Evolutionary conservation across 75 land plant genomes (phyloP), one percentile per base, ranked within the genome.

Genomic region (Selaginella moellendorffii): DNA sequence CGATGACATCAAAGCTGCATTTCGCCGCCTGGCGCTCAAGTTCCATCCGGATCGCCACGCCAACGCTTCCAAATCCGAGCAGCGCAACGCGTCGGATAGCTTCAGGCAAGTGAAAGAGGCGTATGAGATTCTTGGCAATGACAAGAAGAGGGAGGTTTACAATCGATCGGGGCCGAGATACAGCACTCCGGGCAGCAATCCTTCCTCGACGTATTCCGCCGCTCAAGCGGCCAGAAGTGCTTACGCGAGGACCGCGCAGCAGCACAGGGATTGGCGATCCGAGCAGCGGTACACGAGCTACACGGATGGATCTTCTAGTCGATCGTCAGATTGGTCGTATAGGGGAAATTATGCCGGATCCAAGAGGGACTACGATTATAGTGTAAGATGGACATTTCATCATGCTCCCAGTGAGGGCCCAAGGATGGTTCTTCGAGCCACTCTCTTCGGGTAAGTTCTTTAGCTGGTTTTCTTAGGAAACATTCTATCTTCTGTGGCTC

Each of bases 51-150:
- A 87, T 65, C 64, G 75, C 63, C 91, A 87, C 67, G 59, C 72
- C 1, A 70, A 54, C 20, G 74, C 82, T 51, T 58, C 91, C 29
- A 62, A 69, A 24, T 62, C 64, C 54, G 70, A 56, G 10, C 65
- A 62, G 31, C 77, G 73, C 19, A 29, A 30, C 10, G 89, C 91
- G 25, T 54, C 80, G 14, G 70, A 71, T 26, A 28, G 69, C 53
- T 87, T 87, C 71, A 82, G 74, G 78, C 74, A 72, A 65, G 79
- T 80, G 18, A 77, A 84, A 17, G 85, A 87, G 65, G 91, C 91
- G 26, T 85, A 85, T 54, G 81, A 87, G 62, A 75, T 85, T 28
- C 72, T 87, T 22, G 31, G 74, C 65, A 81, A 87, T 63, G 78
- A 77, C 31, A 59, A 67, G 23, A 85, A 76, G 76, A 74, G 85